phyloP scores from a whole-genome alignment of 768 basidiomycete species.

The Galerina sulciceps region DNA sequence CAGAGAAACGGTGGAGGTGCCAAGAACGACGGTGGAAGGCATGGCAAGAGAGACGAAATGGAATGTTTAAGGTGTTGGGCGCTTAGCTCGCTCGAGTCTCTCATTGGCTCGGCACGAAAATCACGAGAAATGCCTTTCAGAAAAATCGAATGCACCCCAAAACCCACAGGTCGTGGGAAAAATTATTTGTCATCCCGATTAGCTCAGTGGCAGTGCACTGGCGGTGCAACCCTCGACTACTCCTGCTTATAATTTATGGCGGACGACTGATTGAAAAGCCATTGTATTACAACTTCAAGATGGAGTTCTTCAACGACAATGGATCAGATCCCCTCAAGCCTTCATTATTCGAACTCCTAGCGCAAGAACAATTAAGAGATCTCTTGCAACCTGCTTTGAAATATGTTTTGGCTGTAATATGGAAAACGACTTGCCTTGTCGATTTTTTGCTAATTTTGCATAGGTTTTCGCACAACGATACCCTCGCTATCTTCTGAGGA shows the following conservation, averaged over 20 bases:
- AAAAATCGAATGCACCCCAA: no score
- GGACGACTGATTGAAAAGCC: not conserved
- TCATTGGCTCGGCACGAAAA: no score
- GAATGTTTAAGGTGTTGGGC: no score
- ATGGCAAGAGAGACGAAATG: no score
- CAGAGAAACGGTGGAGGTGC: no score
- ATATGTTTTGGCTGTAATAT: slow-evolving; percentile 86
- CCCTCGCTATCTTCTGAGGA: slow-evolving; percentile 87
- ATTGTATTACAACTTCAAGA: slow-evolving; percentile 25
- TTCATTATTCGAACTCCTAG: slow-evolving; percentile 89
- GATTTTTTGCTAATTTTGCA: not conserved
- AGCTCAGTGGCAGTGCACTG: no score
- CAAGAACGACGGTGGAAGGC: no score
- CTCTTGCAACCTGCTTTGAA: slow-evolving; percentile 93
- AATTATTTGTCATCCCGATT: no score
- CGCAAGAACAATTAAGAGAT: slow-evolving; percentile 91
- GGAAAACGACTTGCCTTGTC: not conserved
- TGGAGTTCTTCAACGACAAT: slow-evolving; percentile 85
- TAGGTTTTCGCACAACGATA: slow-evolving; percentile 95
- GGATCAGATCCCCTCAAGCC: slow-evolving; percentile 77
- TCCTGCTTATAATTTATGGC: not conserved
- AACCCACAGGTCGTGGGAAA: no score
- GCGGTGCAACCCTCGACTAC: no score
- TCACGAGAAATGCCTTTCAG: no score
- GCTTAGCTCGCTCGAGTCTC: no score